These are phyloP conservation scores for Dryas integrifolia DNA, from an alignment of 331 rosid genomes.

Conservation along the genomic window DNA sequence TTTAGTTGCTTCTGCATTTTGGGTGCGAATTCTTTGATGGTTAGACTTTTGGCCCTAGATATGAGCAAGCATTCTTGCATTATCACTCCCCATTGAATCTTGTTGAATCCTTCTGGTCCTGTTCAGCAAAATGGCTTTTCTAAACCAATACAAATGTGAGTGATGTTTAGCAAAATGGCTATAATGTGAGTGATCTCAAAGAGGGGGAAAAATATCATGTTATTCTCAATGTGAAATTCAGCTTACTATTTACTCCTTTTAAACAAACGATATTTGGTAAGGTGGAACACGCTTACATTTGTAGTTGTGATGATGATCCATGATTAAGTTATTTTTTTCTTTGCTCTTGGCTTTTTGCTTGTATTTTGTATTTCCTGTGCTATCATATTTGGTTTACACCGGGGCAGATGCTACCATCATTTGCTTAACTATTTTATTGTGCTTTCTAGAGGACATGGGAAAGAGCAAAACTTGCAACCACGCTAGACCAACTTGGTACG, in stretches of 20 bases:
- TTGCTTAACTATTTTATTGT: neutral
- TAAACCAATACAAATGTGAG: neutral
- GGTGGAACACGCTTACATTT: no score
- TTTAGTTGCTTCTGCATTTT: no score
- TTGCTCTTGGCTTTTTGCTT: no score
- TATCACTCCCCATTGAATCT: neutral
- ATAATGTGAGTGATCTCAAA: neutral
- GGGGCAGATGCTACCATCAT: neutral
- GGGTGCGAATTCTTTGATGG: no score
- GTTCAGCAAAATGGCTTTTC: neutral
- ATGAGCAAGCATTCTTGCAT: neutral
- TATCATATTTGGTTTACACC: no score
- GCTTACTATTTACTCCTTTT: no score
- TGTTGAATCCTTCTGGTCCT: neutral
- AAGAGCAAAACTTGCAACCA: constrained; percentile 22
- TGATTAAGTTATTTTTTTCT: no score
- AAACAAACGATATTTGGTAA: no score
- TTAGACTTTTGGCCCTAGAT: neutral
- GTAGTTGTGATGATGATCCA: no score
- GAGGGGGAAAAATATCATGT: neutral
- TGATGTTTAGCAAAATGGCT: neutral
- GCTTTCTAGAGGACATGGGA: constrained; percentile 19
- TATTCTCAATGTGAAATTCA: neutral
- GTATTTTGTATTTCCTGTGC: no score
- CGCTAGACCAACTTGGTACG: constrained; percentile 10